Percentiles rank a stretch among this genome's conserved stretches.
phyloP scores from a whole-genome alignment of 139 green algal species.

The Closterium sp. region DNA sequence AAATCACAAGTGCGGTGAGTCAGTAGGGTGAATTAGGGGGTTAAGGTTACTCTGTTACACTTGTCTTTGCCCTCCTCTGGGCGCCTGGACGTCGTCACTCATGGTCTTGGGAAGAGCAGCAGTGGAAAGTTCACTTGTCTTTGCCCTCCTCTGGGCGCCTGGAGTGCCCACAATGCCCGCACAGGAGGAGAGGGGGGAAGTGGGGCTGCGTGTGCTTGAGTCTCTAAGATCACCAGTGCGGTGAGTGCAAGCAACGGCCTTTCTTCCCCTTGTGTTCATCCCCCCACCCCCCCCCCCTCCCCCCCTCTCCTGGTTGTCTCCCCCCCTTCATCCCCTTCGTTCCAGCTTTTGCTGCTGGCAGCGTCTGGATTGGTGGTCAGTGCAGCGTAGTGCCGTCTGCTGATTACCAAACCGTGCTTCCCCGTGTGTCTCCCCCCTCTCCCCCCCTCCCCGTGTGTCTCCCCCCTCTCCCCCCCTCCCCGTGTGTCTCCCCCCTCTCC shows the following conservation, averaged over 20 bases:
- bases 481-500: too few species aligned
- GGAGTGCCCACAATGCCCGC: neutral
- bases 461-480: neutral
- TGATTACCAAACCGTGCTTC: neutral
- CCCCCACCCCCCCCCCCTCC: too few species aligned
- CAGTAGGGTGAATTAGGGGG: too few species aligned
- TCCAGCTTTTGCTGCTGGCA: neutral
- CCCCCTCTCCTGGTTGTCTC: too few species aligned
- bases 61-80: conserved; percentile 43
- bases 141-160: conserved; percentile 28
- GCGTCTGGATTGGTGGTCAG: neutral
- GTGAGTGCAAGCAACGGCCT: too few species aligned
- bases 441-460: neutral
- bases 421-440: too few species aligned
- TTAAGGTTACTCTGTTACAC: too few species aligned
- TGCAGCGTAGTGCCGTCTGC: neutral
- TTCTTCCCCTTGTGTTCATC: too few species aligned
- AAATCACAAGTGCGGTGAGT: conserved; percentile 44
- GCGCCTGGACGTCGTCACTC: too few species aligned
- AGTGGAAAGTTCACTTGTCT: too few species aligned
- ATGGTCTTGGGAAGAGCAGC: too few species aligned
- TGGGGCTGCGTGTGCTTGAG: neutral
- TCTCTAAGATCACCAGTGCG: conserved; percentile 26
- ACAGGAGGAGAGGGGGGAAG: neutral
- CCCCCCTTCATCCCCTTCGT: too few species aligned